Evolutionary conservation across 805 yeast species (phyloP), one percentile per base, ranked within the genome.

Genomic region (Sugiyamaella boreocaroliniensis): DNA sequence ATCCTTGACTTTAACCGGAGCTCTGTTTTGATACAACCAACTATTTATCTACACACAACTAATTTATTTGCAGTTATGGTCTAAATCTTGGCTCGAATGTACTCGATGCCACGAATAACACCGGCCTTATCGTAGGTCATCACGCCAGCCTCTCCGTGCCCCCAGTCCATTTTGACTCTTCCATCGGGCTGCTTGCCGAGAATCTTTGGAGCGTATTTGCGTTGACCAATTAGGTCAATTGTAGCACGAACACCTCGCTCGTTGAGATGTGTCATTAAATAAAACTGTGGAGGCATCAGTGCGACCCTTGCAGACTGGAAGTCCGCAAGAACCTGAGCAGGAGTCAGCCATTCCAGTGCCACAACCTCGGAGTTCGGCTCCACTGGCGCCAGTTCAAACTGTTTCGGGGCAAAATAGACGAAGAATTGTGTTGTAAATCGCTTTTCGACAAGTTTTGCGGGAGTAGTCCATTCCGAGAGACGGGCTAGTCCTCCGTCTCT

Each of bases 201-300:
- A 2, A 57, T 45, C 18, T 41, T 43, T 14, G 68, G 68, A 29
- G 55, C 46, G 43, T 64, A 56, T 18, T 49, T 48, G 12, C 66
- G 43, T 16, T 51, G 43, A 1, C 52, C 50, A 8, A 63, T 49
- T 14, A 29, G 18, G 10, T 15, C 34, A 7, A 52, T 45, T 0
- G 64, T 50, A 9, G 43, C 44, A 1, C 29, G 51, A 10, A 55
- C 55, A 9, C 61, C 57, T 16, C 37, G 26, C 34, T 56, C 52
- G 10, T 16, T 42, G 32, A 65, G 41, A 6, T 54, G 40, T 16
- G 55, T 53, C 47, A 61, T 42, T 2, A 66, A 22, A 45, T 62
- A 64, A 54, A 57, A 66, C 57, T 66, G 70, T 2, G 70, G 70
- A 2, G 70, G 70, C 54, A 61, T 58, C 40, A 66, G 52, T 4